These are phyloP conservation scores for Metarhizium humberi DNA, from an alignment of 2,329 filamentous ascomycete species.

Conservation along the genomic window DNA sequence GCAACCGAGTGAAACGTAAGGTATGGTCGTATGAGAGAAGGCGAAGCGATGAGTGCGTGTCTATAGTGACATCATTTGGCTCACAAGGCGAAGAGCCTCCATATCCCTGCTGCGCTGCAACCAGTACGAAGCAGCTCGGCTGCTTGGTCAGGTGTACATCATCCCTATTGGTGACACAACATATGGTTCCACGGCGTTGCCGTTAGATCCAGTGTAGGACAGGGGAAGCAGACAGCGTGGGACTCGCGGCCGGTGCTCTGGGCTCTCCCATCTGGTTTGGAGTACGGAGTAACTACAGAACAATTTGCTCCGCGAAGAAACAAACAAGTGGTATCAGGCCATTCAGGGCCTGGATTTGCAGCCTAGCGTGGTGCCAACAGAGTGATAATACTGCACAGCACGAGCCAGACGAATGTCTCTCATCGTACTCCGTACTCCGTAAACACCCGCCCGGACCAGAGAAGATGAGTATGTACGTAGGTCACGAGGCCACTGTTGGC, in stretches of 20 bases:
- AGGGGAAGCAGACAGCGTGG: neutral
- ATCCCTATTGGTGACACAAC: neutral
- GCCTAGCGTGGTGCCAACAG: no score
- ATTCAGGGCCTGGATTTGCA: no score
- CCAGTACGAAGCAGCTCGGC: neutral
- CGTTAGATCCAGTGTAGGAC: neutral
- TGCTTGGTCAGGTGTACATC: neutral
- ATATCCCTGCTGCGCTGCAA: neutral
- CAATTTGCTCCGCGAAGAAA: no score
- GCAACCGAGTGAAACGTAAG: neutral
- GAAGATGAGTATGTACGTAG: neutral
- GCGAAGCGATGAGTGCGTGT: neutral
- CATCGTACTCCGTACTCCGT: neutral
- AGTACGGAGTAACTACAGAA: neutral
- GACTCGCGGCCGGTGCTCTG: no score
- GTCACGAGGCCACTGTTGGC: neutral
- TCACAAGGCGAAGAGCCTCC: neutral
- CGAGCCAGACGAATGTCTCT: neutral
- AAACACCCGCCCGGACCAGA: neutral
- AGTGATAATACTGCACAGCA: neutral
- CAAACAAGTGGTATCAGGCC: no score
- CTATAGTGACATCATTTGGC: neutral
- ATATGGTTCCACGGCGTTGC: neutral
- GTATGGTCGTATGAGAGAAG: neutral
- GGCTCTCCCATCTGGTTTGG: neutral